Percentiles rank a stretch among this genome's conserved stretches.
Evolutionary conservation across 2,329 filamentous ascomycete genomes (phyloP).

Genomic region (Westerdykella sp.): DNA sequence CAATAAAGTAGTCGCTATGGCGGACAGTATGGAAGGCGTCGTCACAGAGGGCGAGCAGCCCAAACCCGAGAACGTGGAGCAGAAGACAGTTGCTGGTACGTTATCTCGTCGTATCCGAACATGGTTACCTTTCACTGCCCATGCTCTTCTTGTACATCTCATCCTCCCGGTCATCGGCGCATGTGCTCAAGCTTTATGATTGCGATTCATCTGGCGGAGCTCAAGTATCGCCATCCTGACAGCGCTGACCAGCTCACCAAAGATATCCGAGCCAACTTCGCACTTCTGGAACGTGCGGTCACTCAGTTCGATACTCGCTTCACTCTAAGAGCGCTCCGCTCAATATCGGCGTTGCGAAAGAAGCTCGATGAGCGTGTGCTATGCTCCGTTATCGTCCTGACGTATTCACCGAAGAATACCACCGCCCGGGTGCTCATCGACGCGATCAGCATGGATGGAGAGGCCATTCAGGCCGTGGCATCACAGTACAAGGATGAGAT

Average conservation of each 20-base stretch:
- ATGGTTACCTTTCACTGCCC: constrained; percentile 8
- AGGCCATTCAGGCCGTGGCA: constrained; percentile 52
- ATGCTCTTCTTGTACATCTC: constrained; percentile 6
- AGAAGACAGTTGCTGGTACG: constrained; percentile 38
- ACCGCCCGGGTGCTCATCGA: constrained; percentile 64
- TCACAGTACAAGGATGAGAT: constrained; percentile 60
- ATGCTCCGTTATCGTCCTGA: constrained; percentile 72
- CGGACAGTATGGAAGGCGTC: constrained; percentile 47
- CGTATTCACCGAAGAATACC: constrained; percentile 62
- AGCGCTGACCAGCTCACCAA: constrained; percentile 27
- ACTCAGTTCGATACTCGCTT: constrained; percentile 91
- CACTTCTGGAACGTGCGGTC: constrained; percentile 84
- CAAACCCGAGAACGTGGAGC: constrained; percentile 36
- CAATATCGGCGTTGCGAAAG: constrained; percentile 93
- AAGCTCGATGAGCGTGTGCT: constrained; percentile 76
- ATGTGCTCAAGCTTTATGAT: constrained; percentile 28
- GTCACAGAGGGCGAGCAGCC: constrained; percentile 38
- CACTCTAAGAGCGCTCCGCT: constrained; percentile 85
- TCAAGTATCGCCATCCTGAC: constrained; percentile 24
- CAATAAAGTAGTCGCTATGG: constrained; percentile 35
- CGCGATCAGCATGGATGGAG: constrained; percentile 61
- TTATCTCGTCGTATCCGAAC: constrained; percentile 3
- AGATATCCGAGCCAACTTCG: constrained; percentile 96
- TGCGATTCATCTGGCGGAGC: constrained; percentile 22
- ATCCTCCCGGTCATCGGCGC: constrained; percentile 12